Conservation (phyloP, 192 early-diverging fungal species). For the Backusella liffmaniae region DNA sequence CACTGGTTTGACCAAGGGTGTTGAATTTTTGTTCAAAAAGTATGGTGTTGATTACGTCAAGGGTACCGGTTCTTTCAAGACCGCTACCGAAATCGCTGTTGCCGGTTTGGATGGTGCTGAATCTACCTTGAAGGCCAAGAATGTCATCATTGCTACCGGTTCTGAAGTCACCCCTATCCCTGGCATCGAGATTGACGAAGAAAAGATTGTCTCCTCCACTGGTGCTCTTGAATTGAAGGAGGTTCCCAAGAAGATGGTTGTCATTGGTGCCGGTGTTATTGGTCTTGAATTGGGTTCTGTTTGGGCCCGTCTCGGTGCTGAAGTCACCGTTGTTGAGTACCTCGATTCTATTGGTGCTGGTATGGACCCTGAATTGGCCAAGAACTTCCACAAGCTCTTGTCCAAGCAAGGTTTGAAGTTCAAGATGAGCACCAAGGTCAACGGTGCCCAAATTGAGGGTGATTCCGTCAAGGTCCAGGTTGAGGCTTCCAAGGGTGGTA, state of each 20-base stretch:
- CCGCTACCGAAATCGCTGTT: conserved; percentile 80
- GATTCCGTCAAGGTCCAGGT: conserved; percentile 89
- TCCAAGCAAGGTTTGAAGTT: conserved; percentile 98
- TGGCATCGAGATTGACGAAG: conserved; percentile 91
- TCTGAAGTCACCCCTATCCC: conserved; percentile 93
- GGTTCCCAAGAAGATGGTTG: conserved; percentile 97
- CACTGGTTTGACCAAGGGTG: conserved; percentile 83
- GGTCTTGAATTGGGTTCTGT: conserved; percentile 98
- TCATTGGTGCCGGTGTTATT: conserved; percentile 99
- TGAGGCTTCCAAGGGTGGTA: conserved; percentile 83
- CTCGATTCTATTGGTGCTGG: conserved; percentile 91
- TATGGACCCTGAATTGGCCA: conserved; percentile 94
- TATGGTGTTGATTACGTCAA: conserved; percentile 97
- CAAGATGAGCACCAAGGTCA: conserved; percentile 96
- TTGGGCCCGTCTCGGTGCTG: conserved; percentile 92
- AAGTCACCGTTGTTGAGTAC: conserved; percentile 97
- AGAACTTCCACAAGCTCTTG: conserved; percentile 89
- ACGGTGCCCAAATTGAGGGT: conserved; percentile 78
- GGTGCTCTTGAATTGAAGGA: conserved; percentile 92
- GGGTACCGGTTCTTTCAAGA: conserved; percentile 83
- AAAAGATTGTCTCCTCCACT: conserved; percentile 96
- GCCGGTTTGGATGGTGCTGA: conserved; percentile 76
- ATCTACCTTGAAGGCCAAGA: conserved; percentile 82
- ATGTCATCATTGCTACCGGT: conserved; percentile 97
- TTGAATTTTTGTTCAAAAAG: conserved; percentile 96